These are phyloP conservation scores for Cinchona pubescens DNA, from an alignment of 257 asterid genomes.

Conservation along the genomic window DNA sequence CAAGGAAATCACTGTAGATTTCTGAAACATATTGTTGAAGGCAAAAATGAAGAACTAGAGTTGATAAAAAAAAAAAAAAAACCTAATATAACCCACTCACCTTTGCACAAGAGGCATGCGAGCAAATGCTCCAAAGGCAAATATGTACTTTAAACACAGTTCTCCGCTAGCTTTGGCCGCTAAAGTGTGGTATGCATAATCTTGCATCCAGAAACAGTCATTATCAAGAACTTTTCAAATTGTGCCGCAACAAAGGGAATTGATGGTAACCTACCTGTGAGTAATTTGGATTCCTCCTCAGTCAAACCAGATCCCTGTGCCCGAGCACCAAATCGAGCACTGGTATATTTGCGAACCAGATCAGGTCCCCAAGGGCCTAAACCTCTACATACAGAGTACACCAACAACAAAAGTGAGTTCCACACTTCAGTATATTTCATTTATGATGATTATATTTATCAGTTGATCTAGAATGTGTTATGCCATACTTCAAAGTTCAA, in stretches of 20 bases:
- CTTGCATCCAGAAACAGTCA: conserved; percentile 34
- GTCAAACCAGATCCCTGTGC: conserved; percentile 45
- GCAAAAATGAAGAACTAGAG: conserved; percentile 1
- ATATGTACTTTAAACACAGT: conserved; percentile 72
- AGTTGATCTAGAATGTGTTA: not conserved
- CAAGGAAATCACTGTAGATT: not conserved
- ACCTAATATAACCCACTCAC: conserved; percentile 33
- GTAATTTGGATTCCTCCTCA: conserved; percentile 62
- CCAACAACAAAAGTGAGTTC: conserved; percentile 5
- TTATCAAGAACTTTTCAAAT: conserved; percentile 22
- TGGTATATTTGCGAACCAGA: conserved; percentile 65
- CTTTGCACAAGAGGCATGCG: conserved; percentile 61
- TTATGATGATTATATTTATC: not conserved
- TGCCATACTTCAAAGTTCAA: not conserved
- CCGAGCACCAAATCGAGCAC: conserved; percentile 63
- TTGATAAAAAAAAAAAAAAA: not conserved
- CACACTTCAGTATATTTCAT: not conserved
- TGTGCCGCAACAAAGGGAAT: conserved; percentile 2
- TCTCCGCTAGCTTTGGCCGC: conserved; percentile 91
- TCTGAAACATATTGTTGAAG: not conserved
- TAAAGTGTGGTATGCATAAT: conserved; percentile 71
- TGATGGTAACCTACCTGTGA: conserved; percentile 49
- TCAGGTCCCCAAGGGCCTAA: conserved; percentile 84
- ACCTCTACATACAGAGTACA: conserved; percentile 46
- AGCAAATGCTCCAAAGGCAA: conserved; percentile 83